phyloP scores from a whole-genome alignment of 805 yeast genomes.

The Suhomyces sp. region DNA sequence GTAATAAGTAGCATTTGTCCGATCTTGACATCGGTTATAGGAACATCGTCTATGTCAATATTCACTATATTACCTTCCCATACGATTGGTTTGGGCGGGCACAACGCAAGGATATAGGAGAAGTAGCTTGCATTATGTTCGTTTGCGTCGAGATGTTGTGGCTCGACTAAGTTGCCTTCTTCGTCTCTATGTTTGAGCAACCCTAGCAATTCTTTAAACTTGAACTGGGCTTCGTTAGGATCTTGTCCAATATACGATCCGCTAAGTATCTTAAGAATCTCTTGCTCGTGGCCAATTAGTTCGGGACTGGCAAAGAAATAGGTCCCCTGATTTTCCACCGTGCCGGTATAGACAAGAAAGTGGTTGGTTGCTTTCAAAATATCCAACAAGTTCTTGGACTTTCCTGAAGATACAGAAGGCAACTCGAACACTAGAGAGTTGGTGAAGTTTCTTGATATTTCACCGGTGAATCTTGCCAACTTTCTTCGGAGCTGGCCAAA shows the following conservation, averaged over 20 bases:
- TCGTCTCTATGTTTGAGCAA: slow-evolving; percentile 5
- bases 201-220: slow-evolving; percentile 26
- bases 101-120: slow-evolving; percentile 69
- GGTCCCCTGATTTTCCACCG: slow-evolving; percentile 69
- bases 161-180: background rate
- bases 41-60: slow-evolving; percentile 45
- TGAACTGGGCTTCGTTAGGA: slow-evolving; percentile 21
- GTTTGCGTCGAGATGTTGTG: slow-evolving; percentile 1
- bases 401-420: slow-evolving; percentile 38
- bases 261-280: slow-evolving; percentile 36
- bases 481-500: slow-evolving; percentile 78
- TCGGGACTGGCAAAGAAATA: slow-evolving; percentile 76
- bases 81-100: slow-evolving; percentile 79
- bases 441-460: slow-evolving; percentile 65
- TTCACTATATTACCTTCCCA: slow-evolving; percentile 85
- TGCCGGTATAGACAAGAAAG: slow-evolving; percentile 71
- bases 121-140: slow-evolving; percentile 34
- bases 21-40: slow-evolving; percentile 56
- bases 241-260: slow-evolving; percentile 41
- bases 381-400: slow-evolving; percentile 51
- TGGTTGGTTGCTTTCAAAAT: slow-evolving; percentile 65
- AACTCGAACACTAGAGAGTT: slow-evolving; percentile 66
- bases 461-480: slow-evolving; percentile 70
- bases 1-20: slow-evolving; percentile 69
- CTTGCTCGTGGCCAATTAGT: slow-evolving; percentile 40